phyloP scores from a whole-genome alignment of 2,329 filamentous ascomycete genomes.

The Penicillium sp. region DNA sequence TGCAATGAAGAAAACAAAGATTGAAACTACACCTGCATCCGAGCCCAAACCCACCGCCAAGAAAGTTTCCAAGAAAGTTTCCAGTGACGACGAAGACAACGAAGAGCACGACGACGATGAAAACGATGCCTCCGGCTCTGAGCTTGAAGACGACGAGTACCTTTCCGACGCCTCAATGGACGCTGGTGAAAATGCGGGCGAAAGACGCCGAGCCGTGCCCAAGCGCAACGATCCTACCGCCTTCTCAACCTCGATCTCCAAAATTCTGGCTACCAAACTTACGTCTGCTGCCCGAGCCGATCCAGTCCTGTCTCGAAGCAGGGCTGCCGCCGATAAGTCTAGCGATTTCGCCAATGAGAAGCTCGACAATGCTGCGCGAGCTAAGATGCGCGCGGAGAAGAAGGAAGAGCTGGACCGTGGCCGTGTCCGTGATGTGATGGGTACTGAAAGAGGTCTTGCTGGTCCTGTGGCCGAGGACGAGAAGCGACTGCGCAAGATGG shows the following conservation, averaged over 20 bases:
- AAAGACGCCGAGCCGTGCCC: slow-evolving; percentile 37
- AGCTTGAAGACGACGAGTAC: slow-evolving; percentile 32
- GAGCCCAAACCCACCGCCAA: slow-evolving; percentile 6
- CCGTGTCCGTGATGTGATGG: slow-evolving; percentile 81
- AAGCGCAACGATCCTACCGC: slow-evolving; percentile 91
- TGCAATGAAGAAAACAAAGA: slow-evolving; percentile 20
- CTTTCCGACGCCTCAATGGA: slow-evolving; percentile 38
- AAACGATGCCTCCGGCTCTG: slow-evolving; percentile 42
- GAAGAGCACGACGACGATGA: slow-evolving; percentile 36
- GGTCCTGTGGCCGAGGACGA: slow-evolving; percentile 67
- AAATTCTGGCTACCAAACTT: slow-evolving; percentile 88
- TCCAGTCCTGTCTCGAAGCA: slow-evolving; percentile 85
- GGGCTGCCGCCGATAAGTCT: slow-evolving; percentile 69
- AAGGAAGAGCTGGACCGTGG: slow-evolving; percentile 79
- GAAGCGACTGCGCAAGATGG: slow-evolving; percentile 78
- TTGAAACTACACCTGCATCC: slow-evolving; percentile 6
- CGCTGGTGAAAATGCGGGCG: slow-evolving; percentile 40
- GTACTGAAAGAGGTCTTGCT: slow-evolving; percentile 55
- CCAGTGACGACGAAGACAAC: slow-evolving; percentile 30
- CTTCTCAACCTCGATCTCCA: slow-evolving; percentile 90
- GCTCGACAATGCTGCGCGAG: slow-evolving; percentile 77
- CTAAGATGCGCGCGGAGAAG: slow-evolving; percentile 78
- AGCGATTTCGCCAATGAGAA: slow-evolving; percentile 72
- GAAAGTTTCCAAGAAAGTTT: slow-evolving; percentile 13
- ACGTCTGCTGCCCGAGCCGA: slow-evolving; percentile 78